Base-by-base conservation (phyloP, 345 rosid genomes). In the Syzygium grande region DNA sequence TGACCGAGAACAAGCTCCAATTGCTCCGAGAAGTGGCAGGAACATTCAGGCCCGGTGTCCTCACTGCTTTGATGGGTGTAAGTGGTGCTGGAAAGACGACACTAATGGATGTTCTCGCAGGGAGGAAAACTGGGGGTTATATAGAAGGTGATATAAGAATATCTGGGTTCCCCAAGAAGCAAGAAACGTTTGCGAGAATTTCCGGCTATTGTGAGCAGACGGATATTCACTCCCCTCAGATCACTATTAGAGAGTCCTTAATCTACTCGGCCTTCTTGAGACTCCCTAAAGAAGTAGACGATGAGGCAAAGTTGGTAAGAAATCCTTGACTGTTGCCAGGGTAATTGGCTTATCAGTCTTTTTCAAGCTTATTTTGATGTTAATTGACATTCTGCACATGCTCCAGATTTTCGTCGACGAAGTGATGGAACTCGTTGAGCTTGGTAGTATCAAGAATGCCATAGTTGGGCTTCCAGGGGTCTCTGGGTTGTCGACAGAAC, bases 1-100 rank as follows among this genome's bases (percentile, higher is more conserved):
- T 96, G 54, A 38, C 90, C 34, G 95, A 93, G 87, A 93, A 95
- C 90, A 96, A 83, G 93, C 92, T 97, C 15, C 99, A 95, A 83
- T 92, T 96, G 5, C 96, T 97, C 51, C 89, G 91, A 84, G 96
- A 90, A 89, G 97, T 95, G 86, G 94, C 99, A 10, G 93, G 99
- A 29, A 94, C 96, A 87, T 97, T 97, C 90, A 93, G 97, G 90
- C 99, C 99, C 11, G 98, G 99, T 87, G 94, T 97, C 30, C 93
- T 97, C 84, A 95, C 99, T 41, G 99, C 99, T 85, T 85, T 97
- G 61, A 97, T 97, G 99, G 99, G 99, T 86, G 98, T 96, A n/a
- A 95, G 99, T 88, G 99, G 99, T 88, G 99, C 99, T 5, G 99
- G 99, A 87, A 97, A 97, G 94, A 97, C 99, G 0, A 96, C 99